Evolutionary conservation across 768 basidiomycete genomes (phyloP), one percentile per base, ranked within the genome.

Genomic region (Holtermannia corniformis): DNA sequence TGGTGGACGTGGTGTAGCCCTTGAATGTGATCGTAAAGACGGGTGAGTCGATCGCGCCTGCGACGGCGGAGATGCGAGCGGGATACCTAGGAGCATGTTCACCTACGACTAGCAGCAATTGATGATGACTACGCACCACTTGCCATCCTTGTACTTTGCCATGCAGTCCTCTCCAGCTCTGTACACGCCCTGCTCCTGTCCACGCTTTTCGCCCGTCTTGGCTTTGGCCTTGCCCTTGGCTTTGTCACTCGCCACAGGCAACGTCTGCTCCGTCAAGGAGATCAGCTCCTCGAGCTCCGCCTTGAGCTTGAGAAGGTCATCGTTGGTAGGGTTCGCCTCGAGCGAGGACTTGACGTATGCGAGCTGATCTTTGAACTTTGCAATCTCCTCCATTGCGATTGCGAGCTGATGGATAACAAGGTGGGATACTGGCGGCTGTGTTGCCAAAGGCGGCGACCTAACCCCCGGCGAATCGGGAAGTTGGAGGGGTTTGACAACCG

Each of bases 381-480:
- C 65, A n/a, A 73, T 57, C 56, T 73, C 72, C 47, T 67, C 64
- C 66, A 68, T 68, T 2, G 14, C 25, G 13, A 24, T 21, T 19
- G 46, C 46, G 16, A 26, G 21, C 13, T 47, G 19, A 7, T 23
- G 16, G 20, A 11, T 25, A 7, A 21, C 46, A 37, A 37, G 32
- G 16, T 37, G 32, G 32, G 16, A 82, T 79, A 14, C 61, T 80
- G 28, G 43, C 23, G 21, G 78, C 78, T 12, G 54, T 74, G 4
- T n/a, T n/a, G n/a, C n/a, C n/a, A n/a, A 37, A 37, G 32, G 16
- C 16, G 32, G 67, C 76, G 51, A 32, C 41, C 25, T 68, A 76
- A 44, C 74, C 75, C 42, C 80, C 80, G 60, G 73, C 85, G 50
- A 78, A 76, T 52, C 85, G 85, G 83, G 73, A 75, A 25, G 85